Percentiles rank a stretch among this genome's conserved stretches.
Evolutionary conservation across 1,284 basidiomycete genomes (phyloP).

Genomic region (Ustanciosporium gigantosporum): DNA sequence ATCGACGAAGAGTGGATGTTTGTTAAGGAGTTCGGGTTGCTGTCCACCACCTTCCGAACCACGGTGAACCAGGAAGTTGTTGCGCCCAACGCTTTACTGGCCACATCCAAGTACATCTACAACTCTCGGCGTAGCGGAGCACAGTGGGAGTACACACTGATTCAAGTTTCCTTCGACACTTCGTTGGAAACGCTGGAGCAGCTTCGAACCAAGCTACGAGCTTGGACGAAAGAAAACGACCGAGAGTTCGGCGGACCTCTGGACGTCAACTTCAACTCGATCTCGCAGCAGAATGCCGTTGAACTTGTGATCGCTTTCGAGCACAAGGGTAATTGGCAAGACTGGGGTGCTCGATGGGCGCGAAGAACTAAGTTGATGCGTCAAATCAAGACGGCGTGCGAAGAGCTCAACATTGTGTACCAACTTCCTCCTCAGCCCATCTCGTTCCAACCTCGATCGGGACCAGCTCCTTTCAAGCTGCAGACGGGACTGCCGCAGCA

Average conservation of each 20-base stretch:
- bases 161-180: constrained; percentile 58
- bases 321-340: constrained; percentile 82
- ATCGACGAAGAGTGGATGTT: constrained; percentile 60
- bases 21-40: constrained; percentile 70
- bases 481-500: constrained; percentile 1
- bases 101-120: constrained; percentile 76
- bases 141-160: constrained; percentile 76
- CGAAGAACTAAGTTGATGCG: constrained; percentile 56
- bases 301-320: constrained; percentile 69
- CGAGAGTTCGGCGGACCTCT: constrained; percentile 64
- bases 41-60: constrained; percentile 77
- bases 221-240: constrained; percentile 71
- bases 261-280: constrained; percentile 59
- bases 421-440: constrained; percentile 53
- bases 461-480: constrained; percentile 34
- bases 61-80: constrained; percentile 78
- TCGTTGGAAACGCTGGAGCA: constrained; percentile 67
- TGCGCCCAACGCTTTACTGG: constrained; percentile 77
- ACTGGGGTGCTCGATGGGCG: constrained; percentile 75
- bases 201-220: constrained; percentile 68
- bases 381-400: constrained; percentile 42
- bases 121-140: constrained; percentile 48
- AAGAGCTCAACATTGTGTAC: constrained; percentile 47
- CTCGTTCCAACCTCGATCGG: constrained; percentile 43
- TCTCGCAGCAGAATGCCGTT: constrained; percentile 57